These are phyloP conservation scores for Ilyonectria robusta DNA, from an alignment of 2,329 filamentous ascomycete genomes.

Conservation along the genomic window DNA sequence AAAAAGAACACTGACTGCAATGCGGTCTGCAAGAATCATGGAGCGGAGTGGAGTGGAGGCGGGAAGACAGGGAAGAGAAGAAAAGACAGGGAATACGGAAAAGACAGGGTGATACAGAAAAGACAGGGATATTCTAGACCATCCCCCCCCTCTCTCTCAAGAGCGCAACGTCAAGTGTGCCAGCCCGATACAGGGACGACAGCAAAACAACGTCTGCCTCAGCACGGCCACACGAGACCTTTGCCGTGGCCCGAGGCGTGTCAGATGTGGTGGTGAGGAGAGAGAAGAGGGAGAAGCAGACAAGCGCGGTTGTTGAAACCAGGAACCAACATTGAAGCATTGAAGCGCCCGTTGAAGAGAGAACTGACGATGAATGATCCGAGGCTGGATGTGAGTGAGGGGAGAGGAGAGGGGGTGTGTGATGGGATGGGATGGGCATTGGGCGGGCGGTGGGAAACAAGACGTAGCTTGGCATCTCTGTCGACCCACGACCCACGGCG, in stretches of 20 bases:
- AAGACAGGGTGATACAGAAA: not conserved
- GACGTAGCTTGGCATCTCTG: not conserved
- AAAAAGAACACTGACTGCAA: conserved; percentile 7
- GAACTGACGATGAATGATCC: not conserved
- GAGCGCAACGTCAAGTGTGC: conserved; percentile 7
- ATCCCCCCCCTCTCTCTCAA: not conserved
- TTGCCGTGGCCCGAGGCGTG: conserved; percentile 13
- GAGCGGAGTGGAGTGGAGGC: not conserved
- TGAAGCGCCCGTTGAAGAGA: not conserved
- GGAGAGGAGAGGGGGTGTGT: not conserved
- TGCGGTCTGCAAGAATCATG: not conserved
- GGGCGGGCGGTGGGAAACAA: not conserved
- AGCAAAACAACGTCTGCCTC: conserved; percentile 22
- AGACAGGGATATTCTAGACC: not conserved
- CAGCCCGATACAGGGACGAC: not conserved
- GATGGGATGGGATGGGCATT: not conserved
- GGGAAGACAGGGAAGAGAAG: not conserved
- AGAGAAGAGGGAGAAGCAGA: not conserved
- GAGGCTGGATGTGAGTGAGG: not conserved
- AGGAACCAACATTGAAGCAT: not conserved
- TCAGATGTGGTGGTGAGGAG: not conserved
- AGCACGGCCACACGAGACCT: conserved; percentile 19
- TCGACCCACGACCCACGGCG: not conserved
- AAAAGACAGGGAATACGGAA: not conserved
- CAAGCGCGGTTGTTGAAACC: not conserved